Conservation (phyloP, 2,329 filamentous ascomycete genomes). For the Alternaria consortialis region DNA sequence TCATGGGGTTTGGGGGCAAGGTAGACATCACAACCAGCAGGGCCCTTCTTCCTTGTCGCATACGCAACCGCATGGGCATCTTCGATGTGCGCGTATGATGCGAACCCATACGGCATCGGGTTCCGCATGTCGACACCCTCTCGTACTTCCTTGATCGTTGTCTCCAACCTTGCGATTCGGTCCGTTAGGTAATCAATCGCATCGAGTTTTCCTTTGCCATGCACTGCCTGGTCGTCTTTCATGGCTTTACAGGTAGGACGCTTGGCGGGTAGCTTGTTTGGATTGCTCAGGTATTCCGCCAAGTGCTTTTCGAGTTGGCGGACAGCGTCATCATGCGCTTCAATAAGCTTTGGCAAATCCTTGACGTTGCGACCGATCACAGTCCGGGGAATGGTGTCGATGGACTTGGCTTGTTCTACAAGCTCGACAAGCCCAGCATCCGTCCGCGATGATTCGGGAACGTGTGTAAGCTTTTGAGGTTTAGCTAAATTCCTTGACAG, state of each 20-base stretch:
- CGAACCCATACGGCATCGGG: constrained; percentile 90
- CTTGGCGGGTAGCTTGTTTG: constrained; percentile 76
- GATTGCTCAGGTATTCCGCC: constrained; percentile 84
- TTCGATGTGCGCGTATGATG: constrained; percentile 85
- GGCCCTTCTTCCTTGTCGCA: constrained; percentile 79
- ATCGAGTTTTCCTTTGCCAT: constrained; percentile 80
- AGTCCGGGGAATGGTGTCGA: constrained; percentile 77
- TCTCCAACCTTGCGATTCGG: constrained; percentile 81
- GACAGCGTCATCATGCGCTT: constrained; percentile 81
- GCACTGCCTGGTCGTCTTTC: constrained; percentile 73
- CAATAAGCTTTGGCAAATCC: constrained; percentile 82
- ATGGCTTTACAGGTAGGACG: constrained; percentile 81
- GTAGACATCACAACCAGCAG: constrained; percentile 75
- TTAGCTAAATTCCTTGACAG: background rate
- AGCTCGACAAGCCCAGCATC: constrained; percentile 91
- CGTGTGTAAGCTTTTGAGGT: constrained; percentile 73
- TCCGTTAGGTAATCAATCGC: constrained; percentile 92
- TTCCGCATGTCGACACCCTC: constrained; percentile 86
- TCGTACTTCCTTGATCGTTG: constrained; percentile 84
- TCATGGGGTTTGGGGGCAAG: constrained; percentile 89
- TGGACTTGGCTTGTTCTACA: constrained; percentile 79
- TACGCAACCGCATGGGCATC: constrained; percentile 87
- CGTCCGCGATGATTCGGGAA: constrained; percentile 75
- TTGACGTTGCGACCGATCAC: constrained; percentile 91
- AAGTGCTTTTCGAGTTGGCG: constrained; percentile 81